Evolutionary conservation across 495 filamentous ascomycete genomes (phyloP).

Genomic region (Bryoglossum gracile): DNA sequence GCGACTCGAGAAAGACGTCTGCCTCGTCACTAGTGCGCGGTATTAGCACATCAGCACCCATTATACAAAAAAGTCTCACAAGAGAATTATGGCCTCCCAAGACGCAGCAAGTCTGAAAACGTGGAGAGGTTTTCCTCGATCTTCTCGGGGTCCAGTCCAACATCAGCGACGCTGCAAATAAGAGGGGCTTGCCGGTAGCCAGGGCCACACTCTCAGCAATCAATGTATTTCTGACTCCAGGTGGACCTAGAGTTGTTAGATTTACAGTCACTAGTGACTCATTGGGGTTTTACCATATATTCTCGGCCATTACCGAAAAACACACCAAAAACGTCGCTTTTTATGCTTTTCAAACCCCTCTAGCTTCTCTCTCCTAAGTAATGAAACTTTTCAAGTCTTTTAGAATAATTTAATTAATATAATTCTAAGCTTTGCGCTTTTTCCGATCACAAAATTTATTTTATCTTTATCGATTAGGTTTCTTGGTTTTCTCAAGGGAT

Average conservation of each 20-base stretch:
- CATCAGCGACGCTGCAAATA: background rate
- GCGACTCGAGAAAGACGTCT: background rate
- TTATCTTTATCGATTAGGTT: too few relatives aligned
- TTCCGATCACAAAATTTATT: too few relatives aligned
- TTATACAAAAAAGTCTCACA: background rate
- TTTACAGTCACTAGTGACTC: background rate
- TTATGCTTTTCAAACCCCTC: too few relatives aligned
- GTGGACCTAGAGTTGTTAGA: background rate
- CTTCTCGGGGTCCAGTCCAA: background rate
- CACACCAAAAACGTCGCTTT: too few relatives aligned
- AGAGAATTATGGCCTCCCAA: background rate
- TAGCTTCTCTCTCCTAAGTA: too few relatives aligned
- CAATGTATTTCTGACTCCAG: too few relatives aligned
- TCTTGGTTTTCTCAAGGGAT: too few relatives aligned
- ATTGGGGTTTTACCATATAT: background rate
- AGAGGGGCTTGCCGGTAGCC: background rate
- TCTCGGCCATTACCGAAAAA: too few relatives aligned
- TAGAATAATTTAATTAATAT: too few relatives aligned
- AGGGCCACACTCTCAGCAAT: background rate
- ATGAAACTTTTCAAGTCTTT: too few relatives aligned
- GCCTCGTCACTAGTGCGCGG: background rate
- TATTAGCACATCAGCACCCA: background rate
- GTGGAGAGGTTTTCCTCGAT: background rate
- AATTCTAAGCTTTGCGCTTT: too few relatives aligned
- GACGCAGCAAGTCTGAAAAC: background rate